Evolutionary conservation across 805 yeast species (phyloP), one percentile per base, ranked within the genome.

Genomic region (Teunomyces stri): DNA sequence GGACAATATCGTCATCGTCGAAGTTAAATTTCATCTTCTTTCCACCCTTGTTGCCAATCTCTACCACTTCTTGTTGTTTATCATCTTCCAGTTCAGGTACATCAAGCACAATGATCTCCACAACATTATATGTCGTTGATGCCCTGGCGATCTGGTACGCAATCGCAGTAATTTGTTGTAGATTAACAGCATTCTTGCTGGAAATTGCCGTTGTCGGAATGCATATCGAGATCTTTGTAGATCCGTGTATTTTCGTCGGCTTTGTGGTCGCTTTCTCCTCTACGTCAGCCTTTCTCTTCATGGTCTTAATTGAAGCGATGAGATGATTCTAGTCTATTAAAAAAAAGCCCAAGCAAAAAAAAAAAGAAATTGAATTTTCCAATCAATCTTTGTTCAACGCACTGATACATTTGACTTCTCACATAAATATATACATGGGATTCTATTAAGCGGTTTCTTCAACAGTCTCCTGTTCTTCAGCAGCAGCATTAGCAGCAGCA

Each of bases 101-200:
- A 50, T 87, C 87, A 56, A 88, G 71, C 1, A 91, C 70, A 3
- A 90, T 81, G 27, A 91, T 74, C 60, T 91, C 97, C 4, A 80
- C 78, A 5, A 88, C 89, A 45, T 81, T 78, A 62, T 76, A 89
- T 1, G 81, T 71, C 25, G 87, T 79, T 3, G 89, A 85, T 2
- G 84, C 81, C 57, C 85, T 81, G 10, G 96, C 91, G 12, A 91
- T 75, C 63, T 89, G 95, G 57, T 90, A 87, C 1, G 87, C 82
- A 0, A 81, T 73, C 48, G 79, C 72, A 0, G 96, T 89, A 11
- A 81, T 82, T 60, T 89, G 96, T 51, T 84, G 84, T 43, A 88
- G 68, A 53, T 84, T 84, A 33, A 66, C 68, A 42, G 92, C 85
- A 56, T 82, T 79, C 5, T 79, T 58, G 1, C 53, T 51, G 1